phyloP scores from a whole-genome alignment of 179 eudicot species.

The Beta lomatogona region DNA sequence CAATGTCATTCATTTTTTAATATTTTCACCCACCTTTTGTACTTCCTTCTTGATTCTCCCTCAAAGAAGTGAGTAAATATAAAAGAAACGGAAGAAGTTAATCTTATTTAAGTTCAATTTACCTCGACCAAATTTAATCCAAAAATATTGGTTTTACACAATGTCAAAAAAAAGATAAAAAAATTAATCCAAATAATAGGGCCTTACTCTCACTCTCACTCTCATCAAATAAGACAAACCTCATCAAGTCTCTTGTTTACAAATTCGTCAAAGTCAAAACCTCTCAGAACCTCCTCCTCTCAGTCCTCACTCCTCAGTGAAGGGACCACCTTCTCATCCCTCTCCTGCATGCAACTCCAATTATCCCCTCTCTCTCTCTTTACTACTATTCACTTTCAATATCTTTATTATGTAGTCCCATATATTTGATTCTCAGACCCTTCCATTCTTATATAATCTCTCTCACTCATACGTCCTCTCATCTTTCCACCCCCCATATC shows the following conservation, averaged over 20 bases:
- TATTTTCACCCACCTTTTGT: too few species aligned
- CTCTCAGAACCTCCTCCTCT: neutral
- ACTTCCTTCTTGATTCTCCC: too few species aligned
- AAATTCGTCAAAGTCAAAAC: neutral
- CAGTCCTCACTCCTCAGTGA: neutral
- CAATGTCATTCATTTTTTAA: too few species aligned
- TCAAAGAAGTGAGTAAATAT: too few species aligned
- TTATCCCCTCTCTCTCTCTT: neutral
- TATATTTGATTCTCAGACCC: slow-evolving; percentile 19
- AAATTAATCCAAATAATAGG: too few species aligned
- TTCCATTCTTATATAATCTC: slow-evolving; percentile 16
- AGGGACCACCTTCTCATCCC: neutral
- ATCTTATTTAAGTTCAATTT: too few species aligned
- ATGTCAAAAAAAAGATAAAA: too few species aligned
- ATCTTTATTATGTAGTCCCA: slow-evolving; percentile 1
- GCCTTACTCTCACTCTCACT: too few species aligned
- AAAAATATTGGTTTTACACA: too few species aligned
- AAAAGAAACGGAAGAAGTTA: too few species aligned
- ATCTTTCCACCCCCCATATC: neutral
- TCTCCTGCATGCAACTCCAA: slow-evolving; percentile 24
- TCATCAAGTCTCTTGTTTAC: slow-evolving; percentile 18
- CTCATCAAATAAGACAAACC: slow-evolving; percentile 17
- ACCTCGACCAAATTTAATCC: too few species aligned
- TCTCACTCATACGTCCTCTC: neutral
- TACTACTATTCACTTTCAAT: neutral